These are phyloP conservation scores for Penicillium sumatraense DNA, from an alignment of 2,329 filamentous ascomycete genomes.

Conservation along the genomic window DNA sequence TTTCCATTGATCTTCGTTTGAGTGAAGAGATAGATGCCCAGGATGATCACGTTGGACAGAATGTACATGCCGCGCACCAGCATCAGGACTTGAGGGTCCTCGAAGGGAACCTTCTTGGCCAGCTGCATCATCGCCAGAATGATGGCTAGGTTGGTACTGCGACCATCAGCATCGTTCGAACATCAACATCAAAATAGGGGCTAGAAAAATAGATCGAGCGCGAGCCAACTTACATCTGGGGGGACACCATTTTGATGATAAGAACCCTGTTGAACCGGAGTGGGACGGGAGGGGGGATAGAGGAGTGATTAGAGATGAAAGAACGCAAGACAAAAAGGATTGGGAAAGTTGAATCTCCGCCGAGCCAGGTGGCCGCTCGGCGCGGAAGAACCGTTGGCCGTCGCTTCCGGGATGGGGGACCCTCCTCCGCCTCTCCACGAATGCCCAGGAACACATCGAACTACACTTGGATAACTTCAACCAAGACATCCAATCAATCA, in stretches of 20 bases:
- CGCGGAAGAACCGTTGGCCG: slow-evolving; percentile 17
- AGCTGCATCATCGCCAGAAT: slow-evolving; percentile 98
- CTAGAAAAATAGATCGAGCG: not conserved
- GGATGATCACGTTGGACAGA: slow-evolving; percentile 80
- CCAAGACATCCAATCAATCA: not conserved
- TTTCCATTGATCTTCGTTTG: slow-evolving; percentile 89
- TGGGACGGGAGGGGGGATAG: slow-evolving; percentile 12
- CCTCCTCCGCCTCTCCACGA: slow-evolving; percentile 5
- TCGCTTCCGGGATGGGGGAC: slow-evolving; percentile 6
- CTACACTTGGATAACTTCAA: not conserved
- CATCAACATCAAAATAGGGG: not conserved
- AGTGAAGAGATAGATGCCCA: slow-evolving; percentile 81
- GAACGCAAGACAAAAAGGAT: slow-evolving; percentile 12
- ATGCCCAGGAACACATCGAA: slow-evolving; percentile 3
- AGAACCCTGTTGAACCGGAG: slow-evolving; percentile 20
- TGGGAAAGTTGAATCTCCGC: slow-evolving; percentile 6
- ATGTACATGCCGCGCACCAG: slow-evolving; percentile 68
- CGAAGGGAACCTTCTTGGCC: slow-evolving; percentile 92
- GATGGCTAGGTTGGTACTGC: slow-evolving; percentile 88
- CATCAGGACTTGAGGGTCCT: slow-evolving; percentile 75
- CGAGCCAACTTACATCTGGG: slow-evolving; percentile 62
- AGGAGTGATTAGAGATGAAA: not conserved
- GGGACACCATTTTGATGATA: slow-evolving; percentile 64
- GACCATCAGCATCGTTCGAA: not conserved
- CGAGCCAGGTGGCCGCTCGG: slow-evolving; percentile 27